These are phyloP conservation scores for Potentilla sterilis DNA, from an alignment of 306 rosid genomes.

Conservation along the genomic window DNA sequence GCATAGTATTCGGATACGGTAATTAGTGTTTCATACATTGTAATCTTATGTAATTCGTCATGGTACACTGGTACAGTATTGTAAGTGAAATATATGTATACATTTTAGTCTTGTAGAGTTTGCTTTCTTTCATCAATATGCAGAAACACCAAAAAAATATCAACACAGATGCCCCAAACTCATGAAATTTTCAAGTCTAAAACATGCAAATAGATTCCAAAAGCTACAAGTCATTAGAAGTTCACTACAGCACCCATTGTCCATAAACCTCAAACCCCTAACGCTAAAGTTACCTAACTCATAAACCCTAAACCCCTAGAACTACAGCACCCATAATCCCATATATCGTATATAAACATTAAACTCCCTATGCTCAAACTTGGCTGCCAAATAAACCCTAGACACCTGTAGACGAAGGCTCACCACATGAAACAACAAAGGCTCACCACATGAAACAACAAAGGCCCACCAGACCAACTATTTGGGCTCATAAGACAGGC, in stretches of 20 bases:
- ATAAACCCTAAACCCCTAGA: not conserved
- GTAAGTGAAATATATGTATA: not conserved
- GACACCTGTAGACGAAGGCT: no score
- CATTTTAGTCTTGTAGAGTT: not conserved
- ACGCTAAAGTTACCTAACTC: not conserved
- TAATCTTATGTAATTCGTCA: conserved; percentile 1
- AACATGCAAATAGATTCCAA: not conserved
- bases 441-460: not conserved
- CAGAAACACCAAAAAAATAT: not conserved
- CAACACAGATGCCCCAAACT: not conserved
- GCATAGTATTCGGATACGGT: not conserved
- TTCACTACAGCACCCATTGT: not conserved
- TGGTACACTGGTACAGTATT: conserved; percentile 7
- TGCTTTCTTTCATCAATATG: not conserved
- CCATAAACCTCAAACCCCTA: not conserved
- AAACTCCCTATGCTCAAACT: no score
- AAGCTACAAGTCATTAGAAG: not conserved
- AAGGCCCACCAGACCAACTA: not conserved
- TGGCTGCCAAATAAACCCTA: no score
- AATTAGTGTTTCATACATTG: not conserved
- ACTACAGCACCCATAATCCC: not conserved
- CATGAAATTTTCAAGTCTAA: not conserved
- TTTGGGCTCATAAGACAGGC: not conserved
- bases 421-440: not conserved
- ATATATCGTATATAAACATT: no score